Base-by-base conservation (phyloP, 2,329 filamentous ascomycete genomes). In the Fusarium siculi region DNA sequence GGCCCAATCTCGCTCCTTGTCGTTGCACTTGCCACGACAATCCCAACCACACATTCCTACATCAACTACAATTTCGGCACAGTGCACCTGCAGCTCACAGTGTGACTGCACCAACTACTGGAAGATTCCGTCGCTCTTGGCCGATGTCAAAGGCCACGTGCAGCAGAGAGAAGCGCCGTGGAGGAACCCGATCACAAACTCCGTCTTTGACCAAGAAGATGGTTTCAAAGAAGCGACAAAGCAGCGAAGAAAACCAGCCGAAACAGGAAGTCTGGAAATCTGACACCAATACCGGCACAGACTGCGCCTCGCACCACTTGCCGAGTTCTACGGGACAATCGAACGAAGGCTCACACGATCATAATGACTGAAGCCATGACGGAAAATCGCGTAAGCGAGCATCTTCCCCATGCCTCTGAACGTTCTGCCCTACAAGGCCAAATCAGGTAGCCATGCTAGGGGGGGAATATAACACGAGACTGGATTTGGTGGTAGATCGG, bases 11-110 rank as follows among this genome's bases (percentile, higher is more conserved):
- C 14, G 52, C 64, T 19, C 40, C 39, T 25, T 78, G 74, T 52
- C 68, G 67, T 25, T 78, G 76, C 43, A 44, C 39, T n/a, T 78
- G 76, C n/a, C 76, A 78, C 23, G 54, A 65, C 16, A 54, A 70
- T 11, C 40, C 43, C 9, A 66, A 74, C 19, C 59, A 63, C 9
- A 36, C 63, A 37, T 67, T 73, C 28, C 42, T 67, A 36, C 43
- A 53, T 16, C 47, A 63, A n/a, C 21, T 72, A 6, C 47, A 63
- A 23, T 55, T 62, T 44, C 63, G 63, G n/a, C 59, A 73, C 19
- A 75, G 56, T 54, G 59, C 63, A 44, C 63, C 70, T 21, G 47
- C 52, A 36, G 56, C 19, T 8, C 30, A 59, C 12, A 39, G 25
- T 23, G 34, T 52, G 19, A 75, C 74, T 30, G 70, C 73, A 9